A percentile compares a stretch with the other conserved stretches of the same genome.
phyloP scores from a whole-genome alignment of 441 rosid species.

The Brassica balearica region DNA sequence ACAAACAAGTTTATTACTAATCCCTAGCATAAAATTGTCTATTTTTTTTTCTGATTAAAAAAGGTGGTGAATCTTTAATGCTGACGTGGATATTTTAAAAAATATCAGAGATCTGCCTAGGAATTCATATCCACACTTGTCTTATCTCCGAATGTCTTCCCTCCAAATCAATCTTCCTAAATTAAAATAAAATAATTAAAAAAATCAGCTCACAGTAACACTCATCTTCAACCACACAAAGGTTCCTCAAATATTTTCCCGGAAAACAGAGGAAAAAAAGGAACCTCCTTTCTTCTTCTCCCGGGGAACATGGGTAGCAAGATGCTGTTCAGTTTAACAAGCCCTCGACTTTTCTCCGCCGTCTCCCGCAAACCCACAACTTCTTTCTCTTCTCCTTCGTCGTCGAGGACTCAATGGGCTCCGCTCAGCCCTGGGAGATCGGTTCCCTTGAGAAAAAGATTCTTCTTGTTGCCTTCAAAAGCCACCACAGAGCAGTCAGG shows the following conservation, averaged over 20 bases:
- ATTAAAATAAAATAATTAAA: conserved; percentile 1
- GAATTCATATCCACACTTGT: conserved; percentile 71
- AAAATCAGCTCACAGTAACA: conserved; percentile 29
- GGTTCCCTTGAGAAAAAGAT: conserved; percentile 54
- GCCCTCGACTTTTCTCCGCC: conserved; percentile 65
- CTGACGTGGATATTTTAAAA: conserved; percentile 33
- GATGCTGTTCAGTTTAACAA: conserved; percentile 55
- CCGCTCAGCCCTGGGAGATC: conserved; percentile 51
- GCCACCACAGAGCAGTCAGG: conserved; percentile 88
- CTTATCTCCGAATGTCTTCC: conserved; percentile 45
- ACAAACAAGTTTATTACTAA: background rate
- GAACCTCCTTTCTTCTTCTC: conserved; percentile 1
- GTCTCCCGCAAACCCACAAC: conserved; percentile 57
- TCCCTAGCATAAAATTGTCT: background rate
- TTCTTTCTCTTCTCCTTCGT: conserved; percentile 37
- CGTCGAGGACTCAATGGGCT: conserved; percentile 47
- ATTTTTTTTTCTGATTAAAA: background rate
- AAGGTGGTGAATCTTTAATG: conserved; percentile 3
- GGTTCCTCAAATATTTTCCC: conserved; percentile 15
- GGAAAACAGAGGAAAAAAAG: conserved; percentile 41
- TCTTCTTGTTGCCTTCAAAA: conserved; percentile 55
- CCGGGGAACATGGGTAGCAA: conserved; percentile 60
- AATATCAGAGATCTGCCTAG: conserved; percentile 35
- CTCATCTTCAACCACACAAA: conserved; percentile 24
- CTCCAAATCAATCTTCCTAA: conserved; percentile 41